phyloP scores from a whole-genome alignment of 1,284 basidiomycete species.

The Mycena citricolor region DNA sequence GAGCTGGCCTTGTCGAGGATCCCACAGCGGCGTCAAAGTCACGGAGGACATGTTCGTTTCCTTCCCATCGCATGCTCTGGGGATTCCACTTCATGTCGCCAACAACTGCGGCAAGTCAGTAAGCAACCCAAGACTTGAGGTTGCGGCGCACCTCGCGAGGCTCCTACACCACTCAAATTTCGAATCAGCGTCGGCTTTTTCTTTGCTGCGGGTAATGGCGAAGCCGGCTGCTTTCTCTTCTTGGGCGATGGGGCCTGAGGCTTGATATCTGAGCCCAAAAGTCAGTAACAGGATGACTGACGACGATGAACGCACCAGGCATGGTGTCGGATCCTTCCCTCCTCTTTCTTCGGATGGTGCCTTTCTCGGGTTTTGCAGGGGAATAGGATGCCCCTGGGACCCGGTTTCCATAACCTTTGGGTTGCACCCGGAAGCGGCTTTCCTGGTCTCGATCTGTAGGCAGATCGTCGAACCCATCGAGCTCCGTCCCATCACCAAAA shows the following conservation, averaged over 20 bases:
- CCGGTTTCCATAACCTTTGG: conserved; percentile 64
- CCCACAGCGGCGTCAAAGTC: conserved; percentile 86
- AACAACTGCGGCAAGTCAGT: conserved; percentile 54
- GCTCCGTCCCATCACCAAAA: conserved; percentile 91
- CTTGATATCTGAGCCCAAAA: conserved; percentile 12
- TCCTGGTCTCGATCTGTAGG: conserved; percentile 84
- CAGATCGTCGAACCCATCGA: conserved; percentile 90
- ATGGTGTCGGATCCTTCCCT: conserved; percentile 37
- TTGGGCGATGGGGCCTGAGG: conserved; percentile 35
- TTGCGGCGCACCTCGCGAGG: conserved; percentile 78
- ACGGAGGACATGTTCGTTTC: conserved; percentile 86
- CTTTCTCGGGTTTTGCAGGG: conserved; percentile 50
- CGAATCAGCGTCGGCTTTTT: conserved; percentile 86
- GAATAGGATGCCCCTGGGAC: conserved; percentile 54
- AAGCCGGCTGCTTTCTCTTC: conserved; percentile 57
- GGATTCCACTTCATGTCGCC: conserved; percentile 99
- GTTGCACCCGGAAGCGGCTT: conserved; percentile 64
- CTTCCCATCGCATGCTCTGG: conserved; percentile 87
- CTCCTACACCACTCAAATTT: conserved; percentile 70
- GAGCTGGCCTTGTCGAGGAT: conserved; percentile 87
- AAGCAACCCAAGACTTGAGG: conserved; percentile 18
- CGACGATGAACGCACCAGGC: too few relatives aligned
- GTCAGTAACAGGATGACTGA: too few relatives aligned
- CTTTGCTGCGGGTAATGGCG: conserved; percentile 43
- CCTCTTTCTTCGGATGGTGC: conserved; percentile 54